These are phyloP conservation scores for Patellaria atrata DNA, from an alignment of 495 filamentous ascomycete species.

Conservation along the genomic window DNA sequence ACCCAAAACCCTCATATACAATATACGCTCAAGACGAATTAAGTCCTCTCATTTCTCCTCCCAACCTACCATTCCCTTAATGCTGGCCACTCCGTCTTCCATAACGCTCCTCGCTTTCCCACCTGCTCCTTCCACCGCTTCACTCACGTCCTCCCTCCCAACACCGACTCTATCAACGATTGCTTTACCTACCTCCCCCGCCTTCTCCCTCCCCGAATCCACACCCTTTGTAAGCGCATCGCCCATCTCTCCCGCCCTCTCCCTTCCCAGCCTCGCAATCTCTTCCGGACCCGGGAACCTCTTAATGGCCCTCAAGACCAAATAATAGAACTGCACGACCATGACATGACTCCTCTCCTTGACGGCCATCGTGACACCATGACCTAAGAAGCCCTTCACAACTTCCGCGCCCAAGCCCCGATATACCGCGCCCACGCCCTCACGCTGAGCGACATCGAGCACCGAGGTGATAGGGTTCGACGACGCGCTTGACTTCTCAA, in stretches of 20 bases:
- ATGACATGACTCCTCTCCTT: constrained; percentile 69
- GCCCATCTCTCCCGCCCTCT: constrained; percentile 9
- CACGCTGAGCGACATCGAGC: constrained; percentile 43
- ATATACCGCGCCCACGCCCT: constrained; percentile 61
- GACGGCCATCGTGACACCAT: constrained; percentile 79
- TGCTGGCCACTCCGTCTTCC: too few relatives aligned
- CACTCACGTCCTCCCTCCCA: neutral
- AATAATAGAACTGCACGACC: constrained; percentile 55
- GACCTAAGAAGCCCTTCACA: constrained; percentile 71
- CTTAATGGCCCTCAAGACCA: constrained; percentile 24
- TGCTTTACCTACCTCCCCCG: constrained; percentile 1
- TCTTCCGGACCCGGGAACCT: constrained; percentile 23
- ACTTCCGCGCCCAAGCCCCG: constrained; percentile 64
- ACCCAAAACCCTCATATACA: too few relatives aligned
- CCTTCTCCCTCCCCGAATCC: constrained; percentile 5
- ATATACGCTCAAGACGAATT: neutral
- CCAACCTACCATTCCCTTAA: too few relatives aligned
- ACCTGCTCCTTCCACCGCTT: constrained; percentile 5
- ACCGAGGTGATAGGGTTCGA: constrained; percentile 37
- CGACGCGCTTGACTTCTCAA: constrained; percentile 9
- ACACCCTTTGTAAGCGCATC: neutral
- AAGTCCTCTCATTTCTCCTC: too few relatives aligned
- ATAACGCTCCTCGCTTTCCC: too few relatives aligned
- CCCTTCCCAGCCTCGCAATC: constrained; percentile 14
- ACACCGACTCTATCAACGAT: neutral